Conservation (phyloP, 306 rosid species). For the Geum urbanum region DNA sequence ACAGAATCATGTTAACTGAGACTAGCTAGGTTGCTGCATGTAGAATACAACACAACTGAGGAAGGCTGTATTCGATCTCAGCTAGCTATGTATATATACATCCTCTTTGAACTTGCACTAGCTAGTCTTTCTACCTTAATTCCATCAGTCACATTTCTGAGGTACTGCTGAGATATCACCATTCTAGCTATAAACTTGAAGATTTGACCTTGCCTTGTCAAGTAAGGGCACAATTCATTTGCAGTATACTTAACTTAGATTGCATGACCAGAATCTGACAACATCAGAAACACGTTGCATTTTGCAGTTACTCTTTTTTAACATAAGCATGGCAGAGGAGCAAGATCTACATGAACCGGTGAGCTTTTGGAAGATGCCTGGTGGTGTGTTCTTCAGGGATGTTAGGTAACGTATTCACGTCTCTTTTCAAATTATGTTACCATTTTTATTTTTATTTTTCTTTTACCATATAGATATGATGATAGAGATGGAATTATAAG, state of each 20-base stretch:
- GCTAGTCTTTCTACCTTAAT: not conserved
- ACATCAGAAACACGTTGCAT: not conserved
- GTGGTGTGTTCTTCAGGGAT: conserved; percentile 82
- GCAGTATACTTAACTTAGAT: not conserved
- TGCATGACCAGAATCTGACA: not conserved
- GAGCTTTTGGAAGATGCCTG: conserved; percentile 55
- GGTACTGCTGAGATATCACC: not conserved
- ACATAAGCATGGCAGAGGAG: conserved; percentile 40
- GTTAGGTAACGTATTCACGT: conserved; percentile 48
- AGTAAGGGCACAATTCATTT: not conserved
- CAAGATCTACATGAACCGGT: conserved; percentile 2
- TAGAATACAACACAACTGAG: conserved; percentile 21
- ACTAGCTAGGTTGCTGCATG: not conserved
- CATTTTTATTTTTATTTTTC: not conserved
- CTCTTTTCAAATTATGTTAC: not conserved
- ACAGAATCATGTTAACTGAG: not conserved
- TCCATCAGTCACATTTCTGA: not conserved
- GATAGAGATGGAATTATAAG: not conserved
- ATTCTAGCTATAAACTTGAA: not conserved
- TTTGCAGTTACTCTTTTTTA: not conserved
- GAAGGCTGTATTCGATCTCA: conserved; percentile 19
- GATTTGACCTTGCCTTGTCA: not conserved
- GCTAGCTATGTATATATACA: conserved; percentile 5
- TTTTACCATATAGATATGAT: not conserved
- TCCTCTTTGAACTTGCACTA: not conserved